Evolutionary conservation across 768 basidiomycete species (phyloP), one percentile per base, ranked within the genome.

Genomic region (Candolleomyces aberdarensis): DNA sequence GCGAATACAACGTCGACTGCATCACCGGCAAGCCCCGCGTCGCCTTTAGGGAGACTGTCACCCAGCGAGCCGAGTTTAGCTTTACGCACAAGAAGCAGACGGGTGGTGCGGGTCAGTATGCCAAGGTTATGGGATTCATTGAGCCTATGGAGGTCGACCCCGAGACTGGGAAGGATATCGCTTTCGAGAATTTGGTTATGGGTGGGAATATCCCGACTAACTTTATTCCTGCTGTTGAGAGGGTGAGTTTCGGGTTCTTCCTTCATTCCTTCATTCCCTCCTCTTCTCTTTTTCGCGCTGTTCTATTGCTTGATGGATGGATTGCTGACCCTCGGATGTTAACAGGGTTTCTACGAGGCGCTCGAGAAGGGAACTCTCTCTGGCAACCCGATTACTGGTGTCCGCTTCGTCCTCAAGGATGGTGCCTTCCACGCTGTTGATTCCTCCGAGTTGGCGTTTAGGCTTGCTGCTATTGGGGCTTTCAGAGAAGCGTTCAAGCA

Each of bases 61-160:
- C 91, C 1, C 81, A 89, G 58, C 83, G 85, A 22, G 85, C 90
- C 3, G 83, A 89, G 50, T 99, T 98, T 77, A 80, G 82, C 61
- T 96, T 92, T 74, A 94, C 91, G 2, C 97, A 98, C 78, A 97
- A 95, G 85, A 99, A 98, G 78, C 97, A 99, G 75, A 91, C 91
- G 0, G 97, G 97, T 62, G 97, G 97, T 72, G 90, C 95, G 15
- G 97, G 97, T 56, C 97, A 99, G 74, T 99, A 89, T 73, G 97
- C 91, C 60, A 92, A 92, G 66, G 92, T 99, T 61, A 84, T 89
- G 54, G 97, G 97, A 6, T 84, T 83, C 68, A 85, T 98, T 62
- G 96, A 97, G 74, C 94, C 96, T 13, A 92, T 97, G 86, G 86
- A 85, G 66, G 79, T 72, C 11, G 80, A 83, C 41, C 73, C 77